These are phyloP conservation scores for Cladosporium sp. DNA, from an alignment of 2,329 filamentous ascomycete genomes.

Conservation along the genomic window DNA sequence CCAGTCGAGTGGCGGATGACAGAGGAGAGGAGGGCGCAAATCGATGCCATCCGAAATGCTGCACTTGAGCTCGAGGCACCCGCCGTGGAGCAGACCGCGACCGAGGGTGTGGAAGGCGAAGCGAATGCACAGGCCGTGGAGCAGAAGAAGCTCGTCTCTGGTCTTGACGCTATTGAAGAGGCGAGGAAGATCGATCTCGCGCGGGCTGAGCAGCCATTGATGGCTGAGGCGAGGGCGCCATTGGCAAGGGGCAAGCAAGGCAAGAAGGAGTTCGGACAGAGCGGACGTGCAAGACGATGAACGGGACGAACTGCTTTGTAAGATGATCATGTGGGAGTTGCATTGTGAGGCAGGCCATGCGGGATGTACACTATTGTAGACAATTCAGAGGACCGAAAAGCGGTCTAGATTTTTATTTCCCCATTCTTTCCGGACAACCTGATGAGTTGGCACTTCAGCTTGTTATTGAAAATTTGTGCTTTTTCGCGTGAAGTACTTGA, in stretches of 20 bases:
- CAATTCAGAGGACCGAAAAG: not conserved
- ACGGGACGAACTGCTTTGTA: not conserved
- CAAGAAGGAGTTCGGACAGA: constrained; percentile 26
- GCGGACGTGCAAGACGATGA: not conserved
- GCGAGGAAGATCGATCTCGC: constrained; percentile 23
- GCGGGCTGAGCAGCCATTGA: constrained; percentile 26
- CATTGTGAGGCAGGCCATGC: not conserved
- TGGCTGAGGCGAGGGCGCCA: constrained; percentile 27
- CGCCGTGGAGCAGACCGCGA: constrained; percentile 34
- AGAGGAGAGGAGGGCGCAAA: constrained; percentile 58
- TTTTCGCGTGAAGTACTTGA: no score
- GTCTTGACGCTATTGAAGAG: constrained; percentile 25
- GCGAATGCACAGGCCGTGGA: not conserved
- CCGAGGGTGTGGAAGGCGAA: not conserved
- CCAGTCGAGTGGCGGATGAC: constrained; percentile 81
- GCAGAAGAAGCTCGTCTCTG: constrained; percentile 18
- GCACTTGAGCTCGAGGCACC: constrained; percentile 14
- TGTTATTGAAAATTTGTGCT: no score
- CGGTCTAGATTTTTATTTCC: not conserved
- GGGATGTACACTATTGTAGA: constrained; percentile 10
- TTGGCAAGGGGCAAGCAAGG: constrained; percentile 29
- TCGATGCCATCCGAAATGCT: constrained; percentile 58
- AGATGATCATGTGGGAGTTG: not conserved
- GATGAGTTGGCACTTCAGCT: no score
- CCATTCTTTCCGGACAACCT: not conserved